Percentiles rank a stretch among this genome's conserved stretches.
phyloP scores from a whole-genome alignment of 495 filamentous ascomycete species.

The Corynascus novoguineensis region DNA sequence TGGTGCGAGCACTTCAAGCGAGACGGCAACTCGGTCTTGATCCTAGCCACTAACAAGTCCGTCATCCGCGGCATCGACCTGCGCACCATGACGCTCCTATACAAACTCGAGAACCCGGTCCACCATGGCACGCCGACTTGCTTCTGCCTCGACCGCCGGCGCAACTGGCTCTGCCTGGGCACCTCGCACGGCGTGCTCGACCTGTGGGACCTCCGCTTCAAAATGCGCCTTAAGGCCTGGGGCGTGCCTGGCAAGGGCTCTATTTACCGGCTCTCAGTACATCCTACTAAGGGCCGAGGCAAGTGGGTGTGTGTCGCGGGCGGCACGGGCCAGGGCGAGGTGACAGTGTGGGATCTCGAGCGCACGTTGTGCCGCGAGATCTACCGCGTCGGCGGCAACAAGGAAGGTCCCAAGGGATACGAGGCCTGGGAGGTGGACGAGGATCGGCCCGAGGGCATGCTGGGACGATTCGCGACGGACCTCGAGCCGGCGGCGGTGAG shows the following conservation, averaged over 20 bases:
- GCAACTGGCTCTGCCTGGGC: constrained; percentile 84
- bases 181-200: constrained; percentile 91
- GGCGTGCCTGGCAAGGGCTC: constrained; percentile 73
- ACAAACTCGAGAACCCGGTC: constrained; percentile 77
- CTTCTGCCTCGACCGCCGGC: constrained; percentile 78
- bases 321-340: constrained; percentile 82
- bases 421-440: constrained; percentile 88
- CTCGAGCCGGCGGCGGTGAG: constrained; percentile 50
- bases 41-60: constrained; percentile 82
- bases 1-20: constrained; percentile 91
- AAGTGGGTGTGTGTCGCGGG: constrained; percentile 82
- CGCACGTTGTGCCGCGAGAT: constrained; percentile 84
- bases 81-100: constrained; percentile 77
- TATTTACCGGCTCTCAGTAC: constrained; percentile 73
- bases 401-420: constrained; percentile 60
- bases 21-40: constrained; percentile 70
- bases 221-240: constrained; percentile 80
- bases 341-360: constrained; percentile 94
- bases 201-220: constrained; percentile 95
- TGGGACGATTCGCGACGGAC: constrained; percentile 76
- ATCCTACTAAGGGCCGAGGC: constrained; percentile 69
- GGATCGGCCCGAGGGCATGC: constrained; percentile 80
- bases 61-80: constrained; percentile 81
- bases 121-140: constrained; percentile 92
- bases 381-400: constrained; percentile 59